Evolutionary conservation across 768 basidiomycete species (phyloP).

Genomic region (Boletus rubroflammeus): DNA sequence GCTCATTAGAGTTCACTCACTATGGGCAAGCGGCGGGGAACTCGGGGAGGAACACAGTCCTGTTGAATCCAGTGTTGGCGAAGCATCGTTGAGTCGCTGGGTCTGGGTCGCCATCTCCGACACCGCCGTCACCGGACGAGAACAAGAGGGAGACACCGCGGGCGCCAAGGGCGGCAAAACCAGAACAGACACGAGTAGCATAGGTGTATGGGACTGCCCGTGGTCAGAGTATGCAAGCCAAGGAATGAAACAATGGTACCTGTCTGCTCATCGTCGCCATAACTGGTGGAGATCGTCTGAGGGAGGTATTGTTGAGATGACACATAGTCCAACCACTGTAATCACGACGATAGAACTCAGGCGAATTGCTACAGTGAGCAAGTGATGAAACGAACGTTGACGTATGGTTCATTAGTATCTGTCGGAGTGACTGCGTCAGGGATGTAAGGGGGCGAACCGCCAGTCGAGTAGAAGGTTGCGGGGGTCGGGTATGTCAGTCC

Average conservation of each 20-base stretch:
- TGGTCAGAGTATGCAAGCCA: neutral
- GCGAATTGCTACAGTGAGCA: neutral
- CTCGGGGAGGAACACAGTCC: constrained; percentile 47
- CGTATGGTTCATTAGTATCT: constrained; percentile 50
- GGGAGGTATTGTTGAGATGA: constrained; percentile 44
- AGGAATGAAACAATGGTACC: constrained; percentile 31
- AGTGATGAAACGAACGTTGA: constrained; percentile 30
- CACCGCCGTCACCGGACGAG: constrained; percentile 65
- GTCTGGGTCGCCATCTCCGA: constrained; percentile 57
- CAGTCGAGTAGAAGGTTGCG: constrained; percentile 58
- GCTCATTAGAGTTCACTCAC: constrained; percentile 28
- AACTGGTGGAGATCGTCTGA: constrained; percentile 66
- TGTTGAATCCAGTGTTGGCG: constrained; percentile 56
- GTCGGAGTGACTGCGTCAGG: constrained; percentile 41
- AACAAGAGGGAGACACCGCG: constrained; percentile 65
- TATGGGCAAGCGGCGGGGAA: constrained; percentile 65
- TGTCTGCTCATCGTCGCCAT: constrained; percentile 70
- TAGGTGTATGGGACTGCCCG: constrained; percentile 51
- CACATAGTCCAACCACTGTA: constrained; percentile 63
- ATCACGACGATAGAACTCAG: neutral
- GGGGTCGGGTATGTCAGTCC: constrained; percentile 63
- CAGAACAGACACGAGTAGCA: constrained; percentile 54
- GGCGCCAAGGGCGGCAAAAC: constrained; percentile 64
- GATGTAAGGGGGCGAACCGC: constrained; percentile 56
- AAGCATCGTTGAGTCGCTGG: constrained; percentile 51